Evolutionary conservation across 345 rosid species (phyloP).

Genomic region (Camelina laxa): DNA sequence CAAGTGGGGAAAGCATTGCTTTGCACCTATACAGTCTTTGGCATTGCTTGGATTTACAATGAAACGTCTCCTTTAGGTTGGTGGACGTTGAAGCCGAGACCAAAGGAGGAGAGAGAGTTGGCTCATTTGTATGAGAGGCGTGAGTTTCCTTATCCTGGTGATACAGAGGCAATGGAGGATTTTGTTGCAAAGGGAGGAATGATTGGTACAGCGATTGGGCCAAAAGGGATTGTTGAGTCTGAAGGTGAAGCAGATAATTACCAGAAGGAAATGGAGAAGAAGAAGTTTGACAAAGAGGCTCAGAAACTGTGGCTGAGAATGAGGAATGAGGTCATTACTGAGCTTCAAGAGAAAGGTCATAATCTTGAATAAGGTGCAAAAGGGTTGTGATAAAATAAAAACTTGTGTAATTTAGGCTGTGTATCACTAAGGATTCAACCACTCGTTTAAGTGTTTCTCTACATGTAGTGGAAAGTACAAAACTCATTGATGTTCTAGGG

Average conservation of each 20-base stretch:
- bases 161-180: conserved; percentile 88
- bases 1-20: conserved; percentile 82
- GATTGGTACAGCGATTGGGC: conserved; percentile 77
- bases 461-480: conserved; percentile 12
- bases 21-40: conserved; percentile 72
- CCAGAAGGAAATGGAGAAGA: conserved; percentile 68
- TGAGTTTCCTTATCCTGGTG: conserved; percentile 91
- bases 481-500: conserved; percentile 10
- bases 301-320: conserved; percentile 86
- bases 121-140: conserved; percentile 81
- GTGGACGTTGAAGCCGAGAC: conserved; percentile 90
- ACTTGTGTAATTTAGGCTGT: conserved; percentile 31
- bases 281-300: conserved; percentile 73
- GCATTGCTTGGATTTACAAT: conserved; percentile 72
- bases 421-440: conserved; percentile 6
- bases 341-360: conserved; percentile 83
- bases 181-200: conserved; percentile 76
- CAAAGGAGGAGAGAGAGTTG: conserved; percentile 77
- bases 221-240: conserved; percentile 65
- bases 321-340: conserved; percentile 85
- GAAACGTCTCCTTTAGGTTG: conserved; percentile 89
- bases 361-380: conserved; percentile 60
- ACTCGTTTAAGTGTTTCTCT: conserved; percentile 16
- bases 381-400: not conserved
- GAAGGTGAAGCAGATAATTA: conserved; percentile 59